These are phyloP conservation scores for Lactarius sanguifluus DNA, from an alignment of 768 basidiomycete genomes.

Conservation along the genomic window DNA sequence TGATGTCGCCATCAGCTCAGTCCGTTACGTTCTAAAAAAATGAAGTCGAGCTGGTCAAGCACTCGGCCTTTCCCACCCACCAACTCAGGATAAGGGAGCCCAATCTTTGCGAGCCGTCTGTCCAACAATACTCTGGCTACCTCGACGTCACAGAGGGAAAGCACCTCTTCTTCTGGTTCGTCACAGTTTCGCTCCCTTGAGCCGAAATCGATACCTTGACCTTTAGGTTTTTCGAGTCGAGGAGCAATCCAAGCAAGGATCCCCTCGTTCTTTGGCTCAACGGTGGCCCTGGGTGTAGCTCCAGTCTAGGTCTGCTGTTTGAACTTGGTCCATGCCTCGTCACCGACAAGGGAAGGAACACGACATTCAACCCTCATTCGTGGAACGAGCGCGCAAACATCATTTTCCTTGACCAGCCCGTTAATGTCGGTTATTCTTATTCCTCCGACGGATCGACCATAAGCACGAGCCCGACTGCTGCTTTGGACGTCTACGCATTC, in stretches of 20 bases:
- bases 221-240: constrained; percentile 84
- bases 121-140: constrained; percentile 57
- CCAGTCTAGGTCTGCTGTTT: constrained; percentile 30
- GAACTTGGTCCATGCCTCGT: constrained; percentile 30
- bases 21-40: neutral
- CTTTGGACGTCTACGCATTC: constrained; percentile 90
- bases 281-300: constrained; percentile 55
- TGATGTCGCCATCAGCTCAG: neutral
- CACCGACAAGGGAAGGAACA: constrained; percentile 48
- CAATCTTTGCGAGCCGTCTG: constrained; percentile 49
- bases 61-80: constrained; percentile 40
- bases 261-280: constrained; percentile 93
- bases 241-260: constrained; percentile 67
- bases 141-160: constrained; percentile 54
- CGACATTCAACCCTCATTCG: constrained; percentile 70
- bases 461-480: constrained; percentile 79
- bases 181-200: neutral
- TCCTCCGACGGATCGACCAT: constrained; percentile 71
- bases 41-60: constrained; percentile 43
- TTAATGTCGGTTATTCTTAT: constrained; percentile 91
- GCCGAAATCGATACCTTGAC: neutral
- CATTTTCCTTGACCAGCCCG: constrained; percentile 77
- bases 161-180: constrained; percentile 61
- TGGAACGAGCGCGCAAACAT: constrained; percentile 85
- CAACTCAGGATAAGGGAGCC: constrained; percentile 44